These are phyloP conservation scores for Lasiosphaeria miniovina DNA, from an alignment of 495 filamentous ascomycete genomes.

Conservation along the genomic window DNA sequence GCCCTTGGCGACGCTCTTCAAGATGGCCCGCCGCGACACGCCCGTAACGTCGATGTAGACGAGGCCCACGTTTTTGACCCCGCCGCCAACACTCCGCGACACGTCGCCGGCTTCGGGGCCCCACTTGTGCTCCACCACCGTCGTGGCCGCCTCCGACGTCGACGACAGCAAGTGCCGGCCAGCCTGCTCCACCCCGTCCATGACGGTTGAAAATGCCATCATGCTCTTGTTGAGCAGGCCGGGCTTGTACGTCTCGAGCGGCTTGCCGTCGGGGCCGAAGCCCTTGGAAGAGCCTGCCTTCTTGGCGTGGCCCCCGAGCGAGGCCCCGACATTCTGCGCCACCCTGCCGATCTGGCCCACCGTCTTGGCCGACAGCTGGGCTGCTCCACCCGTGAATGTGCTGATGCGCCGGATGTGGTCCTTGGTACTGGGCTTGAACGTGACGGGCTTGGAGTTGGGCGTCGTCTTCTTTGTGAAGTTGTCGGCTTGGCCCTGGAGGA, in stretches of 20 bases:
- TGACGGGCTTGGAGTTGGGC: constrained; percentile 73
- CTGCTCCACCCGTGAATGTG: constrained; percentile 71
- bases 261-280: constrained; percentile 60
- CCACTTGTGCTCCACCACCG: constrained; percentile 79
- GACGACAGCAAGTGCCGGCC: constrained; percentile 71
- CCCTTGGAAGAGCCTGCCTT: constrained; percentile 51
- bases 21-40: constrained; percentile 79
- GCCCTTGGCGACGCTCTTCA: constrained; percentile 95
- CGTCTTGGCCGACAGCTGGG: constrained; percentile 76
- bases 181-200: constrained; percentile 86
- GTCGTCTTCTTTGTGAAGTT: constrained; percentile 75
- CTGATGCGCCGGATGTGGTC: constrained; percentile 81
- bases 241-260: constrained; percentile 70
- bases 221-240: constrained; percentile 90
- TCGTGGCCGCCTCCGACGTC: constrained; percentile 70
- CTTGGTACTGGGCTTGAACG: constrained; percentile 83
- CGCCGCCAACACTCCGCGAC: constrained; percentile 69
- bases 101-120: constrained; percentile 78
- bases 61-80: constrained; percentile 90
- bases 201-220: constrained; percentile 94
- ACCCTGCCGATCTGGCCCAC: constrained; percentile 75
- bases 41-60: constrained; percentile 98
- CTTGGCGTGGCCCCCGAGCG: constrained; percentile 60
- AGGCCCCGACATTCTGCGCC: constrained; percentile 85
- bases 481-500: constrained; percentile 71